A percentile compares a stretch with the other conserved stretches of the same genome.
These are phyloP conservation scores for Erysiphe pulchra DNA, from an alignment of 2,329 filamentous ascomycete species.

Conservation along the genomic window DNA sequence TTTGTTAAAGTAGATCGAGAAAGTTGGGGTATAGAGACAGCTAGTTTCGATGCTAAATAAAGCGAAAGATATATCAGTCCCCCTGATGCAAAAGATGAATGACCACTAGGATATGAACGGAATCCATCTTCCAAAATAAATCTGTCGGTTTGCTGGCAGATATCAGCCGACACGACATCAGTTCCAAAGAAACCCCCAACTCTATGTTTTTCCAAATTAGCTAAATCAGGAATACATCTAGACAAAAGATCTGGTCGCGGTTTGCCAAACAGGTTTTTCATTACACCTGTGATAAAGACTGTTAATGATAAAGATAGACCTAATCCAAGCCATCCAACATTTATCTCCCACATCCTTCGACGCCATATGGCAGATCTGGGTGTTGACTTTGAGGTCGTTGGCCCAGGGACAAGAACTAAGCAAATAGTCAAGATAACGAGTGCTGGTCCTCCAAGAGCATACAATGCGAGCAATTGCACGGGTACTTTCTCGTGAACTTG, in stretches of 20 bases:
- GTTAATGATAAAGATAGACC: conserved; percentile 43
- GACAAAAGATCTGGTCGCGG: conserved; percentile 37
- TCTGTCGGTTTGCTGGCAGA: conserved; percentile 43
- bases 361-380: conserved; percentile 43
- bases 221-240: conserved; percentile 52
- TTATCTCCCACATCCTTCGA: conserved; percentile 75
- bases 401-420: conserved; percentile 46
- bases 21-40: conserved; percentile 46
- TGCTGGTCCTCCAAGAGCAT: conserved; percentile 36
- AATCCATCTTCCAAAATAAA: conserved; percentile 53
- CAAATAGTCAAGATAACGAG: conserved; percentile 41
- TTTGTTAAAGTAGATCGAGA: conserved; percentile 19
- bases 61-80: conserved; percentile 69
- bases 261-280: conserved; percentile 51
- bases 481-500: conserved; percentile 47
- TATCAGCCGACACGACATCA: conserved; percentile 45
- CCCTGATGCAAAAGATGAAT: conserved; percentile 49
- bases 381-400: conserved; percentile 34
- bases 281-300: conserved; percentile 60
- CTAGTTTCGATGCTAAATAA: conserved; percentile 65
- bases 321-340: conserved; percentile 63
- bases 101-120: conserved; percentile 57
- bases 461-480: conserved; percentile 34
- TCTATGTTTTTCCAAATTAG: conserved; percentile 29
- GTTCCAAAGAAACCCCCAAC: conserved; percentile 30